Conservation (phyloP, 352 stramenopile genomes). For the Plasmopara muralis region DNA sequence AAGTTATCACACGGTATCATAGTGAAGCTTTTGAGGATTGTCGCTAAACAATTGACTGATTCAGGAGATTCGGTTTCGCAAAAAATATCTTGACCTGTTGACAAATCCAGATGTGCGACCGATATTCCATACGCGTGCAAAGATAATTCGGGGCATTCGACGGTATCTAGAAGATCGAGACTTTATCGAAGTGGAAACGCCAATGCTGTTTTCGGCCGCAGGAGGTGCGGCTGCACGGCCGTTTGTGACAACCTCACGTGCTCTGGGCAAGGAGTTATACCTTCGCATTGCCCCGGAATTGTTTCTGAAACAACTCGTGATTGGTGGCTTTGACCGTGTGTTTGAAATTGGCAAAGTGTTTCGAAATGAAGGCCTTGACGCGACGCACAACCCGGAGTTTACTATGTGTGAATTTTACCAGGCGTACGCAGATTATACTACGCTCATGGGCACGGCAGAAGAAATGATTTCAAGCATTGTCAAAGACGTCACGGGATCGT, state of each 20-base stretch:
- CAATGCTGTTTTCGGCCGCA: slow-evolving; percentile 97
- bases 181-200: slow-evolving; percentile 93
- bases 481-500: slow-evolving; percentile 94
- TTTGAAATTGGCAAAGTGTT: slow-evolving; percentile 99
- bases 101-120: slow-evolving; percentile 90
- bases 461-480: slow-evolving; percentile 96
- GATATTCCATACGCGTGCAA: slow-evolving; percentile 91
- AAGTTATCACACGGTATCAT: slow-evolving; percentile 4
- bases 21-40: not conserved
- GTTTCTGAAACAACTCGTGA: slow-evolving; percentile 95
- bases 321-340: slow-evolving; percentile 96
- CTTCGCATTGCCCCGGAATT: slow-evolving; percentile 96
- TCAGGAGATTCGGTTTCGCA: slow-evolving; percentile 95
- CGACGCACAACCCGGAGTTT: slow-evolving; percentile 99
- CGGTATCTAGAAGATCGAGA: slow-evolving; percentile 62
- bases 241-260: slow-evolving; percentile 98
- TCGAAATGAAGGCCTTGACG: slow-evolving; percentile 96
- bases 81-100: slow-evolving; percentile 98
- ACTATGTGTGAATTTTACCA: slow-evolving; percentile 99
- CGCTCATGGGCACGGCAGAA: slow-evolving; percentile 97
- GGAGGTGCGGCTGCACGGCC: slow-evolving; percentile 95
- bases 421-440: slow-evolving; percentile 98
- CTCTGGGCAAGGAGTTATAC: slow-evolving; percentile 94
- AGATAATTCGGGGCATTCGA: slow-evolving; percentile 62
- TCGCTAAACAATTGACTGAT: slow-evolving; percentile 49